A percentile compares a stretch with the other conserved stretches of the same genome.
phyloP scores from a whole-genome alignment of 139 green algal species.

The Deuterostichococcus epilithicus region DNA sequence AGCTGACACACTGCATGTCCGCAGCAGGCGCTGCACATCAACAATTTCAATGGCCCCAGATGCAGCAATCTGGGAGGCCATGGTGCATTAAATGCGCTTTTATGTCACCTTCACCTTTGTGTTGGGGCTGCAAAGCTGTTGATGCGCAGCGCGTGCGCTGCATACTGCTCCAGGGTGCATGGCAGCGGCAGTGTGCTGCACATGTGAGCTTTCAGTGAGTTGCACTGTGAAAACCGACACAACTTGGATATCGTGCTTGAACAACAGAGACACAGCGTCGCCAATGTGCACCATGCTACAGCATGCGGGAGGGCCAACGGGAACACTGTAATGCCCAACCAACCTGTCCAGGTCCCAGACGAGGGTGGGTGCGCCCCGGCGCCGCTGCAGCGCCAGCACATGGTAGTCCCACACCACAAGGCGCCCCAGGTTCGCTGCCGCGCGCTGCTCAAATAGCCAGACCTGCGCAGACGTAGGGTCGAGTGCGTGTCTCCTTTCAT shows the following conservation, averaged over 20 bases:
- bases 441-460: constrained; percentile 34
- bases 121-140: too few relatives aligned
- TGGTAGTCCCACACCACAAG: constrained; percentile 52
- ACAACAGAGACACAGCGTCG: neutral
- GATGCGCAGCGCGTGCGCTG: constrained; percentile 7
- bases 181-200: constrained; percentile 35
- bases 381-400: constrained; percentile 18
- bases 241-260: neutral
- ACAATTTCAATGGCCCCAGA: too few relatives aligned
- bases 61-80: neutral
- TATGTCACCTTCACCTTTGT: neutral
- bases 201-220: neutral
- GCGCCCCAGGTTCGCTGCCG: neutral
- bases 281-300: too few relatives aligned
- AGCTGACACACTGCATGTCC: too few relatives aligned
- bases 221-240: neutral
- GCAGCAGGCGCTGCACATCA: too few relatives aligned
- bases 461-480: constrained; percentile 32
- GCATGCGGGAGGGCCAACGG: neutral
- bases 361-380: neutral
- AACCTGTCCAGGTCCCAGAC: constrained; percentile 40
- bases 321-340: neutral
- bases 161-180: constrained; percentile 24
- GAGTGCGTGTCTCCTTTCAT: too few relatives aligned
- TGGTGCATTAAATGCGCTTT: constrained; percentile 9